Evolutionary conservation across 352 stramenopile species (phyloP), one percentile per base, ranked within the genome.

Genomic region (Phytopythium mirpurense): DNA sequence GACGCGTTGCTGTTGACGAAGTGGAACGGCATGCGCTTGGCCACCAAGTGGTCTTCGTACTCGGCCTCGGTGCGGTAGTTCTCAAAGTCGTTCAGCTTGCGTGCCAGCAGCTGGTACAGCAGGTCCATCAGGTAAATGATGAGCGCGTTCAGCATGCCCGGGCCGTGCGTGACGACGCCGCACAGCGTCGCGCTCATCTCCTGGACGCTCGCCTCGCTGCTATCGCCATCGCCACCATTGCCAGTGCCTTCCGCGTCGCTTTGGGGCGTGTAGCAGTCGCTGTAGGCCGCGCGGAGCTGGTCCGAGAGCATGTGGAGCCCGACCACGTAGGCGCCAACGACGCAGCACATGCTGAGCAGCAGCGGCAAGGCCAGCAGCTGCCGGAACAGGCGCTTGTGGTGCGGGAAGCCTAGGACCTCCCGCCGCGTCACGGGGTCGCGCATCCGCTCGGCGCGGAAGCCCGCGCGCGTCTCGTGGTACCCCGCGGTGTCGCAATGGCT

Each of bases 1-100:
- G 77, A 84, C 29, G 77, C 77, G 49, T 88, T 88, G 72, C 70
- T 83, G 61, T 88, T 88, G 35, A 88, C 72, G 32, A 88, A 79
- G 58, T 88, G 74, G 58, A 88, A 88, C 31, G 77, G 77, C 74
- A 88, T 88, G 18, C 77, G 65, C 54, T 88, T 88, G 21, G 78
- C 65, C 37, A 88, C 74, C n/a, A 88, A 60, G 31, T 88, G 75
- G 19, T 83, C 75, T 32, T 88, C 77, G 48, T 83, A 78, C 59
- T 86, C 77, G 45, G 67, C 64, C 7, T 66, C 64, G 5, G 77
- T 88, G 48, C 77, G 77, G 49, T 88, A 88, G 60, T 88, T 88
- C 43, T 88, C 77, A 49, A 82, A 83, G 21, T 82, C 67, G 23
- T 79, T 88, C n/a, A 88, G 72, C n/a, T 67, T 70, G 18, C 64